A percentile compares a stretch with the other conserved stretches of the same genome.
These are phyloP conservation scores for Penicillium sp. DNA, from an alignment of 2,329 filamentous ascomycete species.

Conservation along the genomic window DNA sequence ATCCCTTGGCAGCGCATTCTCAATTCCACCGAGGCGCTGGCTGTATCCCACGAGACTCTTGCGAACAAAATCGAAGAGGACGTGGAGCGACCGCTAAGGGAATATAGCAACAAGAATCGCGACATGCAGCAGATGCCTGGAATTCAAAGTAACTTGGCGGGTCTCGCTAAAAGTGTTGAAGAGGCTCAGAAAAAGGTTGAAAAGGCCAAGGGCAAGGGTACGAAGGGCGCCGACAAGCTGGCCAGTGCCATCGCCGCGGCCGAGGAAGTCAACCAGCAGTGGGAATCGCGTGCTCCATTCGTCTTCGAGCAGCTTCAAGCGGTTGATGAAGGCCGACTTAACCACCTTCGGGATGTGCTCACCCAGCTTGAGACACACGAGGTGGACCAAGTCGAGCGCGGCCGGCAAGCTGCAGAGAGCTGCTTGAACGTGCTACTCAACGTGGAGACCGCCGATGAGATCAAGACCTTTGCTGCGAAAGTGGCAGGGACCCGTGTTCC, in stretches of 20 bases:
- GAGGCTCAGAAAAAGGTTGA: constrained; percentile 80
- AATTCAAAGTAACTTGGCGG: constrained; percentile 75
- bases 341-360: constrained; percentile 83
- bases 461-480: constrained; percentile 53
- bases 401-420: constrained; percentile 70
- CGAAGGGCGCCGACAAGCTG: constrained; percentile 69
- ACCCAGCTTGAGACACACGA: constrained; percentile 94
- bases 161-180: constrained; percentile 81
- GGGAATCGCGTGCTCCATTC: constrained; percentile 92
- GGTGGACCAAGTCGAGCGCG: constrained; percentile 77
- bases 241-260: constrained; percentile 70
- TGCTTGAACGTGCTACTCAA: constrained; percentile 81
- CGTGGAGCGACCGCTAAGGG: constrained; percentile 78
- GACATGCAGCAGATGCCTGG: constrained; percentile 79
- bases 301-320: constrained; percentile 92
- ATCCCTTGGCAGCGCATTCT: constrained; percentile 86
- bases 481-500: constrained; percentile 14
- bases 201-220: constrained; percentile 76
- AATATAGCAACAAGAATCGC: constrained; percentile 66
- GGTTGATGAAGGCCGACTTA: constrained; percentile 82
- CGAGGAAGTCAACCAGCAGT: constrained; percentile 76
- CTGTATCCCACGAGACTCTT: constrained; percentile 77
- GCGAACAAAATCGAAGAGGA: constrained; percentile 81
- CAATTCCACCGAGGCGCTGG: constrained; percentile 73
- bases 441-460: constrained; percentile 81